Conservation (phyloP, 306 rosid genomes). For the Aeschynomene evenia region DNA sequence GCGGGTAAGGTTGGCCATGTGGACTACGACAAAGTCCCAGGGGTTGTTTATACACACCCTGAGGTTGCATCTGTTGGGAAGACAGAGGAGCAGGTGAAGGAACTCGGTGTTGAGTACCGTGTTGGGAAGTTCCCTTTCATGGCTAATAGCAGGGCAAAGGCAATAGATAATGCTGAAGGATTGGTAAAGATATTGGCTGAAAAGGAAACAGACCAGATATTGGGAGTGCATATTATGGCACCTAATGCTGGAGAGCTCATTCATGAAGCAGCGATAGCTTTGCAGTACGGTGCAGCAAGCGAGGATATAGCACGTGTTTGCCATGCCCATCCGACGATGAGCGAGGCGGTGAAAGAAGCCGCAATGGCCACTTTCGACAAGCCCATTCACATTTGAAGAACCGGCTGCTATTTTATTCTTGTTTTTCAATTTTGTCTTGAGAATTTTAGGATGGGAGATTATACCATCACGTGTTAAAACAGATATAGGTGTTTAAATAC, state of each 20-base stretch:
- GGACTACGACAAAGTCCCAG: slow-evolving; percentile 98
- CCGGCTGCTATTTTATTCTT: background rate
- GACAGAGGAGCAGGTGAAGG: slow-evolving; percentile 98
- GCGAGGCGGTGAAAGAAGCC: slow-evolving; percentile 77
- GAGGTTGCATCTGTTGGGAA: slow-evolving; percentile 96
- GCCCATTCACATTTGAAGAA: slow-evolving; percentile 59
- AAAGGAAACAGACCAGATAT: slow-evolving; percentile 67
- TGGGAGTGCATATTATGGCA: slow-evolving; percentile 72
- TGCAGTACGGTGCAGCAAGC: slow-evolving; percentile 63
- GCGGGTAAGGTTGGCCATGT: slow-evolving; percentile 96
- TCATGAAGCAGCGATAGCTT: slow-evolving; percentile 64
- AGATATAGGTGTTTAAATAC: slow-evolving; percentile 30
- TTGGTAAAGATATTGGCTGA: slow-evolving; percentile 64
- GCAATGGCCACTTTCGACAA: slow-evolving; percentile 73
- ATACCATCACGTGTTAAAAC: slow-evolving; percentile 33
- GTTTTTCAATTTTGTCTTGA: slow-evolving; percentile 32
- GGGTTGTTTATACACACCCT: slow-evolving; percentile 90
- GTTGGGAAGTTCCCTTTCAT: slow-evolving; percentile 94
- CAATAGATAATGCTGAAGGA: slow-evolving; percentile 82
- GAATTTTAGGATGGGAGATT: slow-evolving; percentile 32
- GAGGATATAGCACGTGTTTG: slow-evolving; percentile 80
- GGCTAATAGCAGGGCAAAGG: slow-evolving; percentile 99
- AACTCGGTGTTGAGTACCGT: slow-evolving; percentile 61
- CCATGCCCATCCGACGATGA: slow-evolving; percentile 77
- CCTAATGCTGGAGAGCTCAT: slow-evolving; percentile 80